A percentile compares a stretch with the other conserved stretches of the same genome.
Conservation (phyloP, 176 grass and related monocot species). For the Urochloa ruziziensis region DNA sequence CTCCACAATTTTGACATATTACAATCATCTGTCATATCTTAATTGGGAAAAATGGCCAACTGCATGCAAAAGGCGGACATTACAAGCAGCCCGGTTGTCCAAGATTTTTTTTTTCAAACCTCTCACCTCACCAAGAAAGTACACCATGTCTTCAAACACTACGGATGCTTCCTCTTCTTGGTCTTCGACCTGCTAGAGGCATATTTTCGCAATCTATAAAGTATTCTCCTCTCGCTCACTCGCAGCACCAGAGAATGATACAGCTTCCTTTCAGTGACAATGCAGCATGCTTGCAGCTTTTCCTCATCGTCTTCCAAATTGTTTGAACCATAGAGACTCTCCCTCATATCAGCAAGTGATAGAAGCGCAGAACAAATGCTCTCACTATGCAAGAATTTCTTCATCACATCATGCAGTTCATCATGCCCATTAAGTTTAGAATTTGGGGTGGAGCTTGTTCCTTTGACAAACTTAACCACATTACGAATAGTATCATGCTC, state of each 20-base stretch:
- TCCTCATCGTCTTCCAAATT: slow-evolving; percentile 49
- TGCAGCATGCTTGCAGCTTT: slow-evolving; percentile 44
- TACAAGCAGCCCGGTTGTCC: background rate
- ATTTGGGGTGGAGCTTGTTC: slow-evolving; percentile 28
- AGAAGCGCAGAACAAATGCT: slow-evolving; percentile 54
- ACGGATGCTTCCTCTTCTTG: slow-evolving; percentile 66
- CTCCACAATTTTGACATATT: background rate
- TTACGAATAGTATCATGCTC: slow-evolving; percentile 39
- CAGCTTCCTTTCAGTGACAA: slow-evolving; percentile 44
- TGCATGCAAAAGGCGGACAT: background rate
- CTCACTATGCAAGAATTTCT: slow-evolving; percentile 55
- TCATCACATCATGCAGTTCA: slow-evolving; percentile 57
- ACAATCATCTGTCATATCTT: background rate
- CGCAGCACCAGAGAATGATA: slow-evolving; percentile 80
- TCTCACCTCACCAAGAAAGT: background rate
- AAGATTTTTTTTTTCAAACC: background rate
- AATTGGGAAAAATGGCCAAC: background rate
- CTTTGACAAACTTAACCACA: slow-evolving; percentile 52
- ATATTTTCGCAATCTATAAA: slow-evolving; percentile 58
- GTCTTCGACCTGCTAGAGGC: slow-evolving; percentile 34
- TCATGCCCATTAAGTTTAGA: slow-evolving; percentile 5
- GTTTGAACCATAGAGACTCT: slow-evolving; percentile 58
- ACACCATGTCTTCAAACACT: background rate
- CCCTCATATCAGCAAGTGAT: slow-evolving; percentile 68
- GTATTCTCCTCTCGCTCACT: slow-evolving; percentile 70